Conservation (phyloP, 768 basidiomycete species). For the Crucibulum laeve region DNA sequence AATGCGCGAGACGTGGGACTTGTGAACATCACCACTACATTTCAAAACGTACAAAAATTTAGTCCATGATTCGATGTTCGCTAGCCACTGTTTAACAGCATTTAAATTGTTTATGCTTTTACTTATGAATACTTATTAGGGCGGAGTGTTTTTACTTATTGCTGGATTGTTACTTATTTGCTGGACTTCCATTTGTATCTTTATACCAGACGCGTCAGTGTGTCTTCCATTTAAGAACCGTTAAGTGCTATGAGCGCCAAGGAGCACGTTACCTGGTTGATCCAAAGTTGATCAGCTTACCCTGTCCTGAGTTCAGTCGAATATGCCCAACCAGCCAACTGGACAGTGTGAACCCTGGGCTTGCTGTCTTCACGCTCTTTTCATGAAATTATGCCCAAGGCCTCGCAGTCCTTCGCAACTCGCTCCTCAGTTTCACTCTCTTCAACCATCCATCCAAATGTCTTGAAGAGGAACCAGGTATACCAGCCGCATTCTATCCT, state of each 20-base stretch:
- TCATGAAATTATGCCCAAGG: constrained; percentile 33
- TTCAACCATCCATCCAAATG: constrained; percentile 35
- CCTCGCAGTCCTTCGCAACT: constrained; percentile 17
- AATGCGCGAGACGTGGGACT: constrained; percentile 27
- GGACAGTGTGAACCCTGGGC: background rate
- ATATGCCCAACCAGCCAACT: too few relatives aligned
- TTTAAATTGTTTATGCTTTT: too few relatives aligned
- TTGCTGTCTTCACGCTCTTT: background rate
- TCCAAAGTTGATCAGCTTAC: constrained; percentile 4
- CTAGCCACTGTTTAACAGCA: too few relatives aligned
- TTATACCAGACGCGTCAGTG: too few relatives aligned
- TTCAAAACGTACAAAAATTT: constrained; percentile 26
- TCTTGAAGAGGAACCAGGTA: constrained; percentile 51
- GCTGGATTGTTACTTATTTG: background rate
- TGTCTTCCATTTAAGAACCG: background rate
- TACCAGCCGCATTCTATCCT: constrained; percentile 9
- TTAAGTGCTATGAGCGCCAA: background rate
- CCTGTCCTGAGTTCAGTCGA: background rate
- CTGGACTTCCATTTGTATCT: too few relatives aligned
- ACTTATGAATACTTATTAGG: too few relatives aligned
- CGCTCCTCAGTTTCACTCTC: constrained; percentile 21
- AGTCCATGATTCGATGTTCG: constrained; percentile 17
- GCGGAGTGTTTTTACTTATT: constrained; percentile 6
- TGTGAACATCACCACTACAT: constrained; percentile 40
- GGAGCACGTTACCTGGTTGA: too few relatives aligned